Evolutionary conservation across 495 filamentous ascomycete species (phyloP).

Genomic region (Neurospora cerealis): DNA sequence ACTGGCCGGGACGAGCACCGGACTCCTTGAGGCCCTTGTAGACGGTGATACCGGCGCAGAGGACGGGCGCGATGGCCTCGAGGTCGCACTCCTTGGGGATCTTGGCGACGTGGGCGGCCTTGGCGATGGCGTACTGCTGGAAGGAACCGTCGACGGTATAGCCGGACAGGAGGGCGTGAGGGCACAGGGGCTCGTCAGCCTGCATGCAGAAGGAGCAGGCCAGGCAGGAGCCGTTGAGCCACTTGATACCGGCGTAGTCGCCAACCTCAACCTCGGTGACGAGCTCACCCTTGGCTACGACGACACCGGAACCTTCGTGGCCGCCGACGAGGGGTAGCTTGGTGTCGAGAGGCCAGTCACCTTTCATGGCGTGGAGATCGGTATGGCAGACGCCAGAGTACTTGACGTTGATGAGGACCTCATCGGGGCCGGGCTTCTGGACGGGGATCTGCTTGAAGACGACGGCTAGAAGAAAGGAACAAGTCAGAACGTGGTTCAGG

Average conservation of each 20-base stretch:
- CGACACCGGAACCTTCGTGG: constrained; percentile 85
- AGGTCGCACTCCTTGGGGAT: constrained; percentile 67
- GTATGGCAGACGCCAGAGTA: constrained; percentile 94
- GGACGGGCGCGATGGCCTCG: constrained; percentile 68
- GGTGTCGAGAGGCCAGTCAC: constrained; percentile 73
- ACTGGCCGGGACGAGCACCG: constrained; percentile 60
- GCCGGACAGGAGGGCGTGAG: constrained; percentile 61
- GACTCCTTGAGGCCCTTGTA: constrained; percentile 91
- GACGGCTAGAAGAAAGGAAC: constrained; percentile 30
- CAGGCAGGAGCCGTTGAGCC: constrained; percentile 79
- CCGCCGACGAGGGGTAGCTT: constrained; percentile 85
- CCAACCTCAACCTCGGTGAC: constrained; percentile 68
- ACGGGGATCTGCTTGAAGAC: constrained; percentile 79
- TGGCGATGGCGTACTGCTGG: constrained; percentile 84
- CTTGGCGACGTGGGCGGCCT: constrained; percentile 70
- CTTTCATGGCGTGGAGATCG: constrained; percentile 73
- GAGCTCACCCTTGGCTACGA: constrained; percentile 67
- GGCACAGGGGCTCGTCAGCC: constrained; percentile 62
- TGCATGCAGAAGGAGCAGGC: constrained; percentile 71
- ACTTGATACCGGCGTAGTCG: constrained; percentile 79
- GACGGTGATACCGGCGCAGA: constrained; percentile 85
- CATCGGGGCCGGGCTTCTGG: constrained; percentile 66
- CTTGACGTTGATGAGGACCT: constrained; percentile 85
- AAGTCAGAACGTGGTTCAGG: constrained; percentile 7
- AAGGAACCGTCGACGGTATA: constrained; percentile 90